Conservation (phyloP, 2,329 filamentous ascomycete species). For the Fonsecaea pedrosoi region DNA sequence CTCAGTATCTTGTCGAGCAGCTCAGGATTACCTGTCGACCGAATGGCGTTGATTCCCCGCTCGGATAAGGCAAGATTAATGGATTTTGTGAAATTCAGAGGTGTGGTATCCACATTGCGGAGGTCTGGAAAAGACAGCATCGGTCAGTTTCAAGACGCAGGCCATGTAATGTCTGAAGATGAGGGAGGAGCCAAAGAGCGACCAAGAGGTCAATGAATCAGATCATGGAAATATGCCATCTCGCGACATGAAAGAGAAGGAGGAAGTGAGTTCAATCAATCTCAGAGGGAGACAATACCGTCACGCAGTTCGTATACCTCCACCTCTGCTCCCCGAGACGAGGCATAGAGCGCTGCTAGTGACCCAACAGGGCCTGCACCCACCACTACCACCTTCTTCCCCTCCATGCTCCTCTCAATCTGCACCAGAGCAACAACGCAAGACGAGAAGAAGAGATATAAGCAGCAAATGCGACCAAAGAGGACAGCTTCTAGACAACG, state of each 20-base stretch:
- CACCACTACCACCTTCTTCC: conserved; percentile 77
- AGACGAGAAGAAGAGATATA: not conserved
- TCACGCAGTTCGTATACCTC: conserved; percentile 92
- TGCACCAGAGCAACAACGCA: not conserved
- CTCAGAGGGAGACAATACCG: conserved; percentile 65
- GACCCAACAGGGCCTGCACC: conserved; percentile 94
- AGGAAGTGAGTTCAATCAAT: not conserved
- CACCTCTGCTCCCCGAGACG: conserved; percentile 83
- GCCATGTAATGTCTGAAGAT: not conserved
- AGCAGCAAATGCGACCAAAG: not conserved
- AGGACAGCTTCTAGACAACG: not conserved
- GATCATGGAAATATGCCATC: not conserved
- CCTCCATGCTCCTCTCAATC: conserved; percentile 23
- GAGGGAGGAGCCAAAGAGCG: not conserved
- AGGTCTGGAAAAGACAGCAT: conserved; percentile 68
- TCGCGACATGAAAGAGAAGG: not conserved
- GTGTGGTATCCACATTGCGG: conserved; percentile 78
- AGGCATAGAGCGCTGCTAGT: conserved; percentile 89
- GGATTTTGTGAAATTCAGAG: conserved; percentile 96
- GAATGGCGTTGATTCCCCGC: conserved; percentile 87
- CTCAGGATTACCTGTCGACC: conserved; percentile 68
- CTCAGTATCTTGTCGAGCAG: conserved; percentile 76
- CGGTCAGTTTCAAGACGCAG: not conserved
- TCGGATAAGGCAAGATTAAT: conserved; percentile 97
- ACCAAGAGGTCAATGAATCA: not conserved